A percentile compares a stretch with the other conserved stretches of the same genome.
Evolutionary conservation across 108 stramenopile species (phyloP).

Genomic region (Nitzschia sp.): DNA sequence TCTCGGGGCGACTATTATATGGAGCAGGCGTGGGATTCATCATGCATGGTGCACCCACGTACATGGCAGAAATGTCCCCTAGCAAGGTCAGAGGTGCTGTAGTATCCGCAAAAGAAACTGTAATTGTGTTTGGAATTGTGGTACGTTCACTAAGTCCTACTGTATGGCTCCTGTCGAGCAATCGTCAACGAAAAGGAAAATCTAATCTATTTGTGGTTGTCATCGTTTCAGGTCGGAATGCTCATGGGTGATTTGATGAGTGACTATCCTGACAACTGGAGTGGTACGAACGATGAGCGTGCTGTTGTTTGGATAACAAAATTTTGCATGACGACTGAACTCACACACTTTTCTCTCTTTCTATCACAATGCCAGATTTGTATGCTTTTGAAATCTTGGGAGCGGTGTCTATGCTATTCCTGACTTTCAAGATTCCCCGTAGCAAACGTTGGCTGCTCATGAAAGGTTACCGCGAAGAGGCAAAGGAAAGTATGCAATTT

Average conservation of each 20-base stretch:
- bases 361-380: conserved; percentile 3
- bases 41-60: conserved; percentile 78
- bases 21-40: conserved; percentile 77
- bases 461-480: conserved; percentile 42
- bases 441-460: conserved; percentile 50
- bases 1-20: conserved; percentile 56
- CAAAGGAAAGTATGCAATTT: conserved; percentile 48
- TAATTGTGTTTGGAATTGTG: conserved; percentile 83
- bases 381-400: conserved; percentile 37
- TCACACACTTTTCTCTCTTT: background rate
- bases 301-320: conserved; percentile 4
- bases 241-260: conserved; percentile 50
- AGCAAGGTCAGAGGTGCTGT: conserved; percentile 57
- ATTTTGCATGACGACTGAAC: background rate
- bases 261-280: conserved; percentile 47
- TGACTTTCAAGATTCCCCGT: conserved; percentile 48
- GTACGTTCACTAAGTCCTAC: too few relatives aligned
- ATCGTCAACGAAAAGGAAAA: too few relatives aligned
- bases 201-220: too few relatives aligned
- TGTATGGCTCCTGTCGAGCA: too few relatives aligned
- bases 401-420: conserved; percentile 33
- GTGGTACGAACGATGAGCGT: conserved; percentile 17
- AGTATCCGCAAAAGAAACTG: conserved; percentile 75
- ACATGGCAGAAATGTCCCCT: conserved; percentile 85
- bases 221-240: too few relatives aligned